Evolutionary conservation across 2,329 filamentous ascomycete genomes (phyloP).

Genomic region (Aspergillus terreus): DNA sequence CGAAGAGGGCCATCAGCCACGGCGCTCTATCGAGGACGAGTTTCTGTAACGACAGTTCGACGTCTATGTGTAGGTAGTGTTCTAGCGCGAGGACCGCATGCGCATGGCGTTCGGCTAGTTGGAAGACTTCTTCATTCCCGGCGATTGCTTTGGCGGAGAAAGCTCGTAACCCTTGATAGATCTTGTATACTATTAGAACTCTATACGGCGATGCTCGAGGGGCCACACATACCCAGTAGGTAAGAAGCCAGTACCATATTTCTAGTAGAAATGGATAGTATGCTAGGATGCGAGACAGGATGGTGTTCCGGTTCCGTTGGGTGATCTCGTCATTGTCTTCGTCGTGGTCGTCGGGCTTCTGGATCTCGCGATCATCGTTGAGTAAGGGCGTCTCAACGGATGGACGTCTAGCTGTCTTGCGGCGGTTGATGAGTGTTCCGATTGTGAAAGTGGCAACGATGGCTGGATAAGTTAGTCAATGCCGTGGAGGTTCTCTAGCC

Average conservation of each 20-base stretch:
- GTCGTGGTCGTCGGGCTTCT: too few species aligned
- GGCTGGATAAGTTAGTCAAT: too few species aligned
- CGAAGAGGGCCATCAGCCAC: constrained; percentile 39
- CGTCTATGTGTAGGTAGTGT: constrained; percentile 32
- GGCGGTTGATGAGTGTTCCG: too few species aligned
- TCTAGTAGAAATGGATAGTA: constrained; percentile 29
- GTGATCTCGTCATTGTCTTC: too few species aligned
- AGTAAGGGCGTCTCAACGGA: too few species aligned
- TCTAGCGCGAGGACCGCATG: constrained; percentile 41
- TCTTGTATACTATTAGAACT: constrained; percentile 10
- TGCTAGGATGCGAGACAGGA: constrained; percentile 21
- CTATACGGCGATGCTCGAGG: not conserved
- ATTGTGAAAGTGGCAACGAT: too few species aligned
- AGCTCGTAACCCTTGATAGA: constrained; percentile 46
- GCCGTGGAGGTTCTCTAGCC: too few species aligned
- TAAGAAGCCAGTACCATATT: constrained; percentile 32
- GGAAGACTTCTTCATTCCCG: constrained; percentile 37
- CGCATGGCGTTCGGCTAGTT: constrained; percentile 39
- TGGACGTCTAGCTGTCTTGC: too few species aligned
- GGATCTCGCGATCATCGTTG: too few species aligned
- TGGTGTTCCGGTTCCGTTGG: not conserved
- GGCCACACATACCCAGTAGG: constrained; percentile 25
- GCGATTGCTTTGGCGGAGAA: constrained; percentile 41
- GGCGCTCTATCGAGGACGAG: constrained; percentile 36
- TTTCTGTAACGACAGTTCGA: constrained; percentile 41